A percentile compares a stretch with the other conserved stretches of the same genome.
phyloP scores from a whole-genome alignment of 78 protist genomes.

The Anaeramoeba ignava region DNA sequence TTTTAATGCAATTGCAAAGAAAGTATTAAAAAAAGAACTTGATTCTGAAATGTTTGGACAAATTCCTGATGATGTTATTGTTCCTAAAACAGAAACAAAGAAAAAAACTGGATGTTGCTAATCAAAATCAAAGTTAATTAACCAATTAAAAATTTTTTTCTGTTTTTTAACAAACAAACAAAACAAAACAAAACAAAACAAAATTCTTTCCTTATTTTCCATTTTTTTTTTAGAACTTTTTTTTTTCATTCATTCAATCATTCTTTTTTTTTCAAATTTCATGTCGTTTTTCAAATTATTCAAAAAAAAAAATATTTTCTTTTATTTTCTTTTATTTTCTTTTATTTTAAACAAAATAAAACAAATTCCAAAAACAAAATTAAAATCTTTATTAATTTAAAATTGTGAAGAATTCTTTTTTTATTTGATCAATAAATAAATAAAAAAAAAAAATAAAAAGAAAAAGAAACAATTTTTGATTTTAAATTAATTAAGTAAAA shows the following conservation, averaged over 20 bases:
- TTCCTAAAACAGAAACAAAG: background rate
- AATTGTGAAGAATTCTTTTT: too few species aligned
- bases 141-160: background rate
- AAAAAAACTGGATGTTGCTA: background rate
- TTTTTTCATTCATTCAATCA: background rate
- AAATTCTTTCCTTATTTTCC: too few species aligned
- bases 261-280: background rate
- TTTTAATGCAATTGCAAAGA: constrained; percentile 2
- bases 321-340: background rate
- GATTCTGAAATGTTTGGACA: too few species aligned
- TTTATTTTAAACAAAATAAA: constrained; percentile 5
- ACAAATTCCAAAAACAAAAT: too few species aligned
- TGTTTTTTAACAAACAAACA: background rate
- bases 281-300: background rate
- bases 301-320: background rate
- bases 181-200: too few species aligned
- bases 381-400: too few species aligned
- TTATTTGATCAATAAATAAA: too few species aligned
- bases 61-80: background rate
- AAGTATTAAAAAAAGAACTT: background rate
- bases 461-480: too few species aligned
- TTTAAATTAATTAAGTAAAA: too few species aligned
- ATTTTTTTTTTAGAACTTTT: too few species aligned
- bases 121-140: background rate
- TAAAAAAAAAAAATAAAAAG: too few species aligned